Percentiles rank a stretch among this genome's conserved stretches.
phyloP scores from a whole-genome alignment of 2,329 filamentous ascomycete genomes.

The Fusarium buharicum region DNA sequence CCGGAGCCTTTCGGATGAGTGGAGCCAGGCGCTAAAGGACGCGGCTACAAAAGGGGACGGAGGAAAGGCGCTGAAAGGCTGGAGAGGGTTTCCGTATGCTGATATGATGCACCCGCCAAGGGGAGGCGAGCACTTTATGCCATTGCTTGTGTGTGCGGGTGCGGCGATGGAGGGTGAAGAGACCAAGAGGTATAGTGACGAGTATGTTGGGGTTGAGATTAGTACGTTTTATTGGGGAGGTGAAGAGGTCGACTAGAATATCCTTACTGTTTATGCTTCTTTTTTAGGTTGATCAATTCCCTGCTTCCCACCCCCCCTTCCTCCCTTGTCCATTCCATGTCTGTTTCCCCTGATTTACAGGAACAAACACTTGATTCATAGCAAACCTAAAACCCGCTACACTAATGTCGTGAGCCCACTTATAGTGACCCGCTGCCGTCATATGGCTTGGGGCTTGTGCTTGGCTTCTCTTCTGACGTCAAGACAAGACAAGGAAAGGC shows the following conservation, averaged over 20 bases:
- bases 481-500: slow-evolving; percentile 15
- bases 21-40: slow-evolving; percentile 59
- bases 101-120: slow-evolving; percentile 64
- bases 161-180: slow-evolving; percentile 57
- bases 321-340: not conserved
- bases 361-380: slow-evolving; percentile 6
- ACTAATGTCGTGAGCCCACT: slow-evolving; percentile 24
- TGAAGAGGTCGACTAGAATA: slow-evolving; percentile 28
- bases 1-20: slow-evolving; percentile 48
- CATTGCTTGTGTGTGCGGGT: slow-evolving; percentile 66
- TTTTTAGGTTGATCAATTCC: not conserved
- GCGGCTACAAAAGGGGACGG: slow-evolving; percentile 53
- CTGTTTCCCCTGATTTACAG: slow-evolving; percentile 31
- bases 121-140: slow-evolving; percentile 69
- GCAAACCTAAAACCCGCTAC: not conserved
- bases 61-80: slow-evolving; percentile 55
- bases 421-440: slow-evolving; percentile 37
- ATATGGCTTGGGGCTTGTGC: slow-evolving; percentile 2
- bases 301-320: too few relatives aligned
- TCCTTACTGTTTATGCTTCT: slow-evolving; percentile 19
- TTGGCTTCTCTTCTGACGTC: slow-evolving; percentile 30
- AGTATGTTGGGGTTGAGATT: slow-evolving; percentile 60
- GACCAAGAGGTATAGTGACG: slow-evolving; percentile 59
- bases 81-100: slow-evolving; percentile 60
- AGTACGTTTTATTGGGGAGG: slow-evolving; percentile 66